Conservation (phyloP, 108 stramenopile genomes). For the Skeletonema marinoi region DNA sequence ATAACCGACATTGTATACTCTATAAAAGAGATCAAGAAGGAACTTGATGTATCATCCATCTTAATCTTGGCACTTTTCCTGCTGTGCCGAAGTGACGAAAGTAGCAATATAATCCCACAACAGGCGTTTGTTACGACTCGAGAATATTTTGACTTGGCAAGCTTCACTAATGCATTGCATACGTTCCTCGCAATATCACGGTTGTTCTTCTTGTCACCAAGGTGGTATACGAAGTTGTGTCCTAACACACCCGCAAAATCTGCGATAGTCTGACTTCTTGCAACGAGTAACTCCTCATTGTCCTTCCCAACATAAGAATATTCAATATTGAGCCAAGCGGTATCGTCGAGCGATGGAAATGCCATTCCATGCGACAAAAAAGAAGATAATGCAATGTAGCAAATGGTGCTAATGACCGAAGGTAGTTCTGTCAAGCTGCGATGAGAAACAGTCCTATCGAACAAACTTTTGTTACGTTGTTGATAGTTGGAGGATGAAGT, state of each 20-base stretch:
- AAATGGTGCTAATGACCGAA: slow-evolving; percentile 28
- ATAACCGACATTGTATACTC: slow-evolving; percentile 17
- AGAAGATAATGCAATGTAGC: slow-evolving; percentile 18
- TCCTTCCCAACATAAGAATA: slow-evolving; percentile 7
- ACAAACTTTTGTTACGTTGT: slow-evolving; percentile 4
- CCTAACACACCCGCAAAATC: slow-evolving; percentile 35
- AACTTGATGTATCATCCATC: slow-evolving; percentile 5
- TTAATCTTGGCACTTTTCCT: neutral
- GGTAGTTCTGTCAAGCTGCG: slow-evolving; percentile 18
- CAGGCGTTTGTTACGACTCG: slow-evolving; percentile 36
- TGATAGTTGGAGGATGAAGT: neutral
- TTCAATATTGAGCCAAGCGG: slow-evolving; percentile 28
- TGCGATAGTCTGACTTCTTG: slow-evolving; percentile 37
- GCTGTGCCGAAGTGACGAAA: slow-evolving; percentile 14
- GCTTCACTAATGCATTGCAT: slow-evolving; percentile 27
- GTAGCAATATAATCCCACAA: slow-evolving; percentile 31
- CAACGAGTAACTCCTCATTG: slow-evolving; percentile 12
- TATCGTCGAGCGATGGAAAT: slow-evolving; percentile 21
- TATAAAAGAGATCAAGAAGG: slow-evolving; percentile 14
- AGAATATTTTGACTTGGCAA: slow-evolving; percentile 13
- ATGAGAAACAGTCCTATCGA: slow-evolving; percentile 16
- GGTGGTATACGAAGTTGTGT: slow-evolving; percentile 15
- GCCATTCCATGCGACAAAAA: slow-evolving; percentile 45
- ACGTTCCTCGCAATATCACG: slow-evolving; percentile 7
- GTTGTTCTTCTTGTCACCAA: slow-evolving; percentile 7